These are phyloP conservation scores for Strobilomyces echinocephalus DNA, from an alignment of 768 basidiomycete species.

Conservation along the genomic window DNA sequence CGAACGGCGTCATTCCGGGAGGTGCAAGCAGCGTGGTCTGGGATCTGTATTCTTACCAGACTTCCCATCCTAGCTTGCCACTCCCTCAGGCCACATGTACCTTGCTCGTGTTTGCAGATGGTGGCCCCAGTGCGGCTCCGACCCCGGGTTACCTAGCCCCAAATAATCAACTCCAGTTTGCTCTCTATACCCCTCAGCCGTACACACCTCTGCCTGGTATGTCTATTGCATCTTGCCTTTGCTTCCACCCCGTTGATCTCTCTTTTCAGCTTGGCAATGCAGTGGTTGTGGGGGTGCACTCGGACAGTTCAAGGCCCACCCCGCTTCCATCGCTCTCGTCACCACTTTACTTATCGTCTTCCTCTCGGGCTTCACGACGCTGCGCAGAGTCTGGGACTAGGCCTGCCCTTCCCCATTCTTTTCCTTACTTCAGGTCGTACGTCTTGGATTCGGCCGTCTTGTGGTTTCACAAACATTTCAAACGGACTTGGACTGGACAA, in stretches of 20 bases:
- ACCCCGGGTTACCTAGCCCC: constrained; percentile 50
- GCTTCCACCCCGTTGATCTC: background rate
- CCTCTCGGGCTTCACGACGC: constrained; percentile 32
- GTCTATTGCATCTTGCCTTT: background rate
- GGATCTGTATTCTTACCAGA: constrained; percentile 58
- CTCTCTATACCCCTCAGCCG: constrained; percentile 54
- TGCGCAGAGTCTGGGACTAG: constrained; percentile 30
- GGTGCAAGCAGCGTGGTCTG: constrained; percentile 49
- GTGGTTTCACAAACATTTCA: constrained; percentile 22
- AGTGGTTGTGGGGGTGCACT: constrained; percentile 28
- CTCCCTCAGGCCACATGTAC: constrained; percentile 60
- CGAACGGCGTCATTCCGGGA: constrained; percentile 49
- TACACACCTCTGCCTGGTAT: constrained; percentile 50
- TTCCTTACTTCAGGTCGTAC: background rate
- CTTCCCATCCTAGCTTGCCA: constrained; percentile 43
- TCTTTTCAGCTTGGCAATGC: constrained; percentile 27
- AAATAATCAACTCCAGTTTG: constrained; percentile 52
- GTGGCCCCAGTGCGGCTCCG: constrained; percentile 47
- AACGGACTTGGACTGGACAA: constrained; percentile 28
- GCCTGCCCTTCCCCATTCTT: background rate
- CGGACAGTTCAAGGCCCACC: constrained; percentile 28
- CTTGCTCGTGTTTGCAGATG: constrained; percentile 50
- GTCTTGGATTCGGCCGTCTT: constrained; percentile 8
- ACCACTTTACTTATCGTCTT: constrained; percentile 30
- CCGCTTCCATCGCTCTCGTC: constrained; percentile 30